These are phyloP conservation scores for Neurospora sp. DNA, from an alignment of 495 filamentous ascomycete genomes.

Conservation along the genomic window DNA sequence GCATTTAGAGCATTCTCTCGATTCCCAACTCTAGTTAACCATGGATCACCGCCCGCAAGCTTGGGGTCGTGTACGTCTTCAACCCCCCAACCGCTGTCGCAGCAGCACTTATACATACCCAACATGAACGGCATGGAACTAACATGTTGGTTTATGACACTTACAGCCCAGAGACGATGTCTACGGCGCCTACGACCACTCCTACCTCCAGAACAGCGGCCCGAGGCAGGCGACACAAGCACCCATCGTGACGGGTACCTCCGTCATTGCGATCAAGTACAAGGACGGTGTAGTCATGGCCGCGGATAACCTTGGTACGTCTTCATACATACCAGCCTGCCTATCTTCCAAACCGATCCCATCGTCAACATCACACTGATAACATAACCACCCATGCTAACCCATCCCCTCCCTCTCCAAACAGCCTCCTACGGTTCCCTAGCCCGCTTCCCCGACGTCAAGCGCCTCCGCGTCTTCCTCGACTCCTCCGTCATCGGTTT, in stretches of 20 bases:
- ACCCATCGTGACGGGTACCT: slow-evolving; percentile 91
- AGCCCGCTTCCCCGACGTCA: slow-evolving; percentile 91
- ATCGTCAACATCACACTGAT: not conserved
- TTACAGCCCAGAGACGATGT: slow-evolving; percentile 84
- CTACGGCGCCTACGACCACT: slow-evolving; percentile 84
- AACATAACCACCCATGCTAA: slow-evolving; percentile 1
- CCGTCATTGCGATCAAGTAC: slow-evolving; percentile 88
- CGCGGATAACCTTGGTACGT: slow-evolving; percentile 84
- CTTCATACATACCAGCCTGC: no score
- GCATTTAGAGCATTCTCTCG: slow-evolving; percentile 4
- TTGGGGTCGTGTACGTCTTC: slow-evolving; percentile 79
- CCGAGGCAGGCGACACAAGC: slow-evolving; percentile 81
- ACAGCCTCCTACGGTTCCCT: slow-evolving; percentile 94
- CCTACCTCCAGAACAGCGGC: slow-evolving; percentile 58
- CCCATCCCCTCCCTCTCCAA: not conserved
- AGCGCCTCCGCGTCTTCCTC: slow-evolving; percentile 77
- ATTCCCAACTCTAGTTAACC: slow-evolving; percentile 4
- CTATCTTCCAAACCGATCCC: no score
- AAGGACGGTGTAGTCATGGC: slow-evolving; percentile 93
- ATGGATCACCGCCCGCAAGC: slow-evolving; percentile 96
- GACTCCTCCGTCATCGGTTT: slow-evolving; percentile 70
- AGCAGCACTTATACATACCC: not conserved
- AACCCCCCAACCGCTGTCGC: not conserved
- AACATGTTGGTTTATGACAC: not conserved
- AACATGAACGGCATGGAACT: not conserved